A percentile compares a stretch with the other conserved stretches of the same genome.
Conservation (phyloP, 176 grass and related monocot genomes). For the Aegilops longissima region DNA sequence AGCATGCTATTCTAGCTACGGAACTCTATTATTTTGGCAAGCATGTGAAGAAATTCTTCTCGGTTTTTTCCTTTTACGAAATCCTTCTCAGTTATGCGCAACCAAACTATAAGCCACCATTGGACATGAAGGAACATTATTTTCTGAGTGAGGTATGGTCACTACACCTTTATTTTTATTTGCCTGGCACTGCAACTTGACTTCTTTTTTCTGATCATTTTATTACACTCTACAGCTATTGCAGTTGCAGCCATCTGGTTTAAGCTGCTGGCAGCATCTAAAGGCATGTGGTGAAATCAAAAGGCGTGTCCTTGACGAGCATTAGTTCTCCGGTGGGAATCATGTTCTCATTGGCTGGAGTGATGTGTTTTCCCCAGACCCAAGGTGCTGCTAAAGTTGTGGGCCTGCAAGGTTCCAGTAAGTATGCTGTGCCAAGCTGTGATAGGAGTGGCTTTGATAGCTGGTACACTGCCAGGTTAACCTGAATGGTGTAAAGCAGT, state of each 20-base stretch:
- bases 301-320: slow-evolving; percentile 50
- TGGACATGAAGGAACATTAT: not conserved
- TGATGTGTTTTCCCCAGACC: slow-evolving; percentile 61
- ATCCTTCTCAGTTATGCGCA: not conserved
- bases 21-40: not conserved
- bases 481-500: slow-evolving; percentile 34
- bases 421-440: slow-evolving; percentile 72
- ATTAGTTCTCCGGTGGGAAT: slow-evolving; percentile 76
- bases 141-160: not conserved
- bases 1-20: not conserved
- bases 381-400: slow-evolving; percentile 58
- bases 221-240: slow-evolving; percentile 27
- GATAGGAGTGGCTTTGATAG: slow-evolving; percentile 59
- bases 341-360: slow-evolving; percentile 57
- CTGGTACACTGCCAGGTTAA: slow-evolving; percentile 58
- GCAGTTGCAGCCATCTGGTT: not conserved
- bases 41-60: not conserved
- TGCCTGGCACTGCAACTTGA: not conserved
- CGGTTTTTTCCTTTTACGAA: not conserved
- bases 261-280: slow-evolving; percentile 4
- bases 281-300: slow-evolving; percentile 55
- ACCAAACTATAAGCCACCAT: not conserved
- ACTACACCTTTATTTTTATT: not conserved
- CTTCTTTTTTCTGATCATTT: not conserved
- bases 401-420: slow-evolving; percentile 92